Evolutionary conservation across 148 eudicot species (phyloP), one percentile per base, ranked within the genome.

Genomic region (Rhododendron molle): DNA sequence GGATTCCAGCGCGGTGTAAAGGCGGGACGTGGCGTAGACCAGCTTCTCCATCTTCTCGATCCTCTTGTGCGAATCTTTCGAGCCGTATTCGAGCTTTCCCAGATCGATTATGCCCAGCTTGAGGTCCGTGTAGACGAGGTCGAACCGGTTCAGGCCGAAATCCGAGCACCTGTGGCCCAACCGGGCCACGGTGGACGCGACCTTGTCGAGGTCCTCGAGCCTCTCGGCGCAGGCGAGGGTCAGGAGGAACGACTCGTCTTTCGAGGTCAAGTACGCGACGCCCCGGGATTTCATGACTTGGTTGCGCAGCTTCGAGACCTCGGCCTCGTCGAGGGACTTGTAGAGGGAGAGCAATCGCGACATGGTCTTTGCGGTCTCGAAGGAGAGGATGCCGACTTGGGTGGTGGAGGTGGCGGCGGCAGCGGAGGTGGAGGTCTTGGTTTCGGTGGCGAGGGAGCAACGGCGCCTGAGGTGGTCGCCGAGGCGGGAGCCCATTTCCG

Each of bases 141-240:
- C 92, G 77, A 96, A 95, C 8, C 92, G 76, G 2, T 85, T 72
- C 30, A 95, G 86, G 23, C 88, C 91, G n/a, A 84, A 86, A 38
- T 93, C 95, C 0, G 90, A 78, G 85, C 98, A 96, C 78, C 90
- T 92, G 1, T 81, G 82, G 21, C 97, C 97, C 2, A 96, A 78
- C 3, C 95, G 83, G 1, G 93, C 84, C 4, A 96, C 94, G 6
- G 88, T 88, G 2, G 5, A 28, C 0, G 98, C 99, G 1, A 90
- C 92, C 4, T 84, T 91, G 44, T 95, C 99, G 10, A 96, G 91
- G 43, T 95, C 99, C 85, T 95, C 99, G 26, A 96, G 93, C 76
- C 89, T 88, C 87, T 96, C 99, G 0, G 98, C 93, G 5, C 97
- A 94, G 0, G 99, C 97, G 1, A 96, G 87, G 76, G 91, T 88